Base-by-base conservation (phyloP, 805 yeast species). In the Yamadazyma olivae region DNA sequence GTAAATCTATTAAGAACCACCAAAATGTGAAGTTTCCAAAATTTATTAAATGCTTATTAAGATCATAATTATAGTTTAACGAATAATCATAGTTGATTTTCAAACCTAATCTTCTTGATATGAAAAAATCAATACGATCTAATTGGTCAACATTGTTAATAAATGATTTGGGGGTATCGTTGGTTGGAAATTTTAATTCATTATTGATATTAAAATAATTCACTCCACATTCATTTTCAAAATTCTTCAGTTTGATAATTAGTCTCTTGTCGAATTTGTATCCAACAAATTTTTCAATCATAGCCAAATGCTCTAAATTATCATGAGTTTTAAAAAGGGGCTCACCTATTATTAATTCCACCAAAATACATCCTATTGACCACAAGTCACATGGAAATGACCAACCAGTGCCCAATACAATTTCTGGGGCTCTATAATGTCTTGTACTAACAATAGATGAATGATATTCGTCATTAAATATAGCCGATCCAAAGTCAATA, bases 401-500 rank as follows among this genome's bases (percentile, higher is more conserved):
- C 98, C 99, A 93, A 14, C 97, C 96, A n/a, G 77, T 72, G 1
- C 96, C 96, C 20, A 93, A 63, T 1, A 91, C 88, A 44, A 93
- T 89, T 57, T 93, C 99, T 0, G 99, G 99, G 0, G 99, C 99
- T 36, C 99, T 69, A 59, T 93, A 93, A 59, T 93, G 99, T 33
- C 99, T 72, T 1, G 99, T 93, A 6, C 96, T 86, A 8, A 93
- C 96, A 12, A 93, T 80, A 15, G 84, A 78, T 3, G 95, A 81
- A 67, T 93, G 99, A 56, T 85, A 89, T 62, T 93, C 98, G 59
- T 90, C 95, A 49, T 85, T 76, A 52, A 93, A 93, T 3, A 95
- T 81, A 0, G 99, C 96, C 26, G 93, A 81, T n/a, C 99, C 99
- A 60, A 93, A 93, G 63, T 93, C 99, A 42, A 93, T 93, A 18